Evolutionary conservation across 352 stramenopile species (phyloP), one percentile per base, ranked within the genome.

Genomic region (Chrysophaeum taylorii): DNA sequence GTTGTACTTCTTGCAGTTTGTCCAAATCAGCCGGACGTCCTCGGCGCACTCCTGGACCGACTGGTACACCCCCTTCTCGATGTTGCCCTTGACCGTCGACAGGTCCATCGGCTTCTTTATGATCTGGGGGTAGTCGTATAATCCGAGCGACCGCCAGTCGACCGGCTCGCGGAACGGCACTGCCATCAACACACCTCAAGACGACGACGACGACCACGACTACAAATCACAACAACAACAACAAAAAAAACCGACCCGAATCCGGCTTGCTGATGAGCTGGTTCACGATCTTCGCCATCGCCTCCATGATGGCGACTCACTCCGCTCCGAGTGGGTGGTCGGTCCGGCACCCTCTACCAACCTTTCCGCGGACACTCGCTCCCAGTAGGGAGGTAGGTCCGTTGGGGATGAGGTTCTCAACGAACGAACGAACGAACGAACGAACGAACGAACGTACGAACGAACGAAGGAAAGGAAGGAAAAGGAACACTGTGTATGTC

Each of bases 51-150:
- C 78, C 38, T 78, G 72, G 63, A 86, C 53, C n/a, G 77, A 81
- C 66, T 79, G 78, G 70, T 91, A 91, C 48, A 71, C 57, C 31
- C 83, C 79, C 15, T 81, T 66, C 52, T 79, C 76, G 29, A 89
- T 71, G 45, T 84, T 85, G 31, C 76, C 76, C 68, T 88, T 87
- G 41, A 91, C 73, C 18, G 78, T 82, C 36, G 81, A 77, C 18
- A 91, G 76, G 76, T 91, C 83, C 85, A 91, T 91, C 43, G 82
- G 82, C 41, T 81, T 81, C 68, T 83, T 87, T 64, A 91, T 84
- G 25, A 91, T 77, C 77, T 82, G 74, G 39, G 82, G 82, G 77
- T 91, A 91, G 70, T 89, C 84, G 54, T 81, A 85, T 21, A 91
- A 72, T 57, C 82, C 82, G 23, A 84, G 74, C 21, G 73, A 67